Evolutionary conservation across 345 rosid species (phyloP).

Genomic region (Corymbia maculata): DNA sequence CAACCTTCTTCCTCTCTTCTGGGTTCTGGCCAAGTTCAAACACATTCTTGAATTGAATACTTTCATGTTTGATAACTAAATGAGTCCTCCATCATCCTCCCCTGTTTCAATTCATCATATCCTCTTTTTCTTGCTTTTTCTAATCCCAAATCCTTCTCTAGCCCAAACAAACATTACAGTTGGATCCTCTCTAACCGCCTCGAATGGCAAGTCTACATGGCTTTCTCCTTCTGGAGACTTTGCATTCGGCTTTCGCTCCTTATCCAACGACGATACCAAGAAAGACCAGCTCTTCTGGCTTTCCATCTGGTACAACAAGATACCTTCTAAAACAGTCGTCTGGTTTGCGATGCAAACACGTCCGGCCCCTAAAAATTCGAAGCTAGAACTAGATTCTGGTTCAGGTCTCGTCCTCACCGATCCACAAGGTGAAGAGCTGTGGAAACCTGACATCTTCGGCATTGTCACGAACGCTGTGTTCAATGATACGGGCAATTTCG

Average conservation of each 20-base stretch:
- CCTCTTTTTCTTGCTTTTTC: not conserved
- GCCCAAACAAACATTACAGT: not conserved
- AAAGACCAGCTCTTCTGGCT: constrained; percentile 10
- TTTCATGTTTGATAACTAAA: not conserved
- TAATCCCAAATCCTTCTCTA: not conserved
- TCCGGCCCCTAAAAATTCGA: constrained; percentile 11
- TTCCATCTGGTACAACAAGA: constrained; percentile 18
- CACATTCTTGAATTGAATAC: not conserved
- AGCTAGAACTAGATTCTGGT: not conserved
- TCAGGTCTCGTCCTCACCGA: not conserved
- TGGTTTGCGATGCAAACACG: constrained; percentile 5
- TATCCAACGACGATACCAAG: not conserved
- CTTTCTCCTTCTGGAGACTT: constrained; percentile 18
- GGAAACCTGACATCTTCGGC: not conserved
- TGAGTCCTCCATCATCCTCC: not conserved
- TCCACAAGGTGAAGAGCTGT: constrained; percentile 8
- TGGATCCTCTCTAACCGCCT: not conserved
- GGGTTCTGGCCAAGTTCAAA: not conserved
- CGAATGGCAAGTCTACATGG: constrained; percentile 1
- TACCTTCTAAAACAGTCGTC: constrained; percentile 16
- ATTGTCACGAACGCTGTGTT: constrained; percentile 2
- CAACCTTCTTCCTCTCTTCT: not conserved
- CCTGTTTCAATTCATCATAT: not conserved
- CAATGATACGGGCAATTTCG: constrained; percentile 19
- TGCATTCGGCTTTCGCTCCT: constrained; percentile 21